Evolutionary conservation across 1,139 yeast genomes (phyloP).

Genomic region (Pichia sp.): DNA sequence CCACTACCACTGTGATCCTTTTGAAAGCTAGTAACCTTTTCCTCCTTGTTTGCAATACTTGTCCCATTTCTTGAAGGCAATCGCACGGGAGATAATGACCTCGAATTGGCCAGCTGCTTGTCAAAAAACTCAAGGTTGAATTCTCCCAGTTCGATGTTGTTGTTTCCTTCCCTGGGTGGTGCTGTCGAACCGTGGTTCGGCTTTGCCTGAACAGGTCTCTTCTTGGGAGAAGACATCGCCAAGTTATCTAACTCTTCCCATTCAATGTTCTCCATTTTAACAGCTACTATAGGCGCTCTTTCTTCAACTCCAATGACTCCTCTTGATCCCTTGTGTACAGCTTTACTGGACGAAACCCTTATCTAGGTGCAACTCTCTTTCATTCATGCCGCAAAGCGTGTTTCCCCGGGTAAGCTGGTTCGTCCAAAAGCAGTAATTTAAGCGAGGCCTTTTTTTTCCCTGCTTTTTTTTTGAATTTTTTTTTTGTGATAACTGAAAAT

Average conservation of each 20-base stretch:
- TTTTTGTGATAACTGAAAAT: neutral
- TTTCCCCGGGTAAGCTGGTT: constrained; percentile 3
- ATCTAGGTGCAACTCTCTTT: neutral
- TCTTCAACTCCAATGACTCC: neutral
- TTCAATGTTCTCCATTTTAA: neutral
- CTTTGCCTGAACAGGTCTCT: neutral
- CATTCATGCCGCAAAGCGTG: neutral
- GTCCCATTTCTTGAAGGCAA: neutral
- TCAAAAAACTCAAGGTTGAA: neutral
- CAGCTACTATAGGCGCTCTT: neutral
- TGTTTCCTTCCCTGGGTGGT: neutral
- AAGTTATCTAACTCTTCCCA: neutral
- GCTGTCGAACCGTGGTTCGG: neutral
- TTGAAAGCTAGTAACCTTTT: constrained; percentile 9
- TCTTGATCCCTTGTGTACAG: too few species aligned
- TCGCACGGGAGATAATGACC: neutral
- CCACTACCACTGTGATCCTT: neutral
- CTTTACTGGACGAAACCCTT: neutral
- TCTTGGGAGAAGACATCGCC: constrained; percentile 4
- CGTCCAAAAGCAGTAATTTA: neutral
- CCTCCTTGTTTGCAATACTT: neutral
- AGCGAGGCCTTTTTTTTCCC: neutral
- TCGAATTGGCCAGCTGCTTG: neutral
- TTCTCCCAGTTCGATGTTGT: neutral
- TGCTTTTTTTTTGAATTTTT: neutral